Percentiles rank a stretch among this genome's conserved stretches.
phyloP scores from a whole-genome alignment of 2,329 filamentous ascomycete genomes.

The Diaporthe citrichinensis region DNA sequence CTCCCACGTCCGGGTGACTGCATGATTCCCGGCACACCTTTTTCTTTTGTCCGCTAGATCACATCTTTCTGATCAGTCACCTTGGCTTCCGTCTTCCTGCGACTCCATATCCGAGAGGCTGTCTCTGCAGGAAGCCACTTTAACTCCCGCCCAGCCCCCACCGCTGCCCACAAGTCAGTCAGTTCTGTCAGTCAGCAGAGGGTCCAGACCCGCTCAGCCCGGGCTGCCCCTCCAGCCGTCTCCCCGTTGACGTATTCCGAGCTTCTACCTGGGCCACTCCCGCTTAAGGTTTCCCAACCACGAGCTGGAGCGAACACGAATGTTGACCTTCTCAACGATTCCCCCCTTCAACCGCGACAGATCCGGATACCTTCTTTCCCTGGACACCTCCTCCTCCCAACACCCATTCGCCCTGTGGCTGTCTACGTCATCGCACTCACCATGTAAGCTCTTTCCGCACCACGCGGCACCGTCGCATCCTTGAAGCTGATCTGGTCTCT shows the following conservation, averaged over 20 bases:
- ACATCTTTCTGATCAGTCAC: constrained; percentile 19
- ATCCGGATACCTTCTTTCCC: neutral
- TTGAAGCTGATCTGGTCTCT: constrained; percentile 40
- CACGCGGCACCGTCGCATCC: neutral
- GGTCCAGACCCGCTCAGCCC: constrained; percentile 23
- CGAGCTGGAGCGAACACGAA: neutral
- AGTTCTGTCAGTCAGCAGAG: constrained; percentile 20
- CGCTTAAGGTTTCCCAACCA: constrained; percentile 10
- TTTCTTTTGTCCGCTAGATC: constrained; percentile 2
- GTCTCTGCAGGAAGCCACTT: constrained; percentile 32
- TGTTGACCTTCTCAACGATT: neutral
- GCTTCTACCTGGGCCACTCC: constrained; percentile 15
- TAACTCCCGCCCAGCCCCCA: constrained; percentile 17
- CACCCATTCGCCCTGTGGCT: constrained; percentile 2
- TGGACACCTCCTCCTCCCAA: neutral
- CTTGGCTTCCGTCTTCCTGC: constrained; percentile 3
- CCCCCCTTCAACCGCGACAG: neutral
- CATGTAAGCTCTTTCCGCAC: constrained; percentile 4
- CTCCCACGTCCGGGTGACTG: constrained; percentile 8
- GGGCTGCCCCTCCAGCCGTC: constrained; percentile 26
- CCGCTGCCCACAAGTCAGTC: neutral
- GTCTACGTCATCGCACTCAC: constrained; percentile 26
- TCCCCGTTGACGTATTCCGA: constrained; percentile 33
- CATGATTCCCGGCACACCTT: constrained; percentile 12
- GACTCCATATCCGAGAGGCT: constrained; percentile 12